Percentiles rank a stretch among this genome's conserved stretches.
These are phyloP conservation scores for Mycena filopes DNA, from an alignment of 768 basidiomycete genomes.

Conservation along the genomic window DNA sequence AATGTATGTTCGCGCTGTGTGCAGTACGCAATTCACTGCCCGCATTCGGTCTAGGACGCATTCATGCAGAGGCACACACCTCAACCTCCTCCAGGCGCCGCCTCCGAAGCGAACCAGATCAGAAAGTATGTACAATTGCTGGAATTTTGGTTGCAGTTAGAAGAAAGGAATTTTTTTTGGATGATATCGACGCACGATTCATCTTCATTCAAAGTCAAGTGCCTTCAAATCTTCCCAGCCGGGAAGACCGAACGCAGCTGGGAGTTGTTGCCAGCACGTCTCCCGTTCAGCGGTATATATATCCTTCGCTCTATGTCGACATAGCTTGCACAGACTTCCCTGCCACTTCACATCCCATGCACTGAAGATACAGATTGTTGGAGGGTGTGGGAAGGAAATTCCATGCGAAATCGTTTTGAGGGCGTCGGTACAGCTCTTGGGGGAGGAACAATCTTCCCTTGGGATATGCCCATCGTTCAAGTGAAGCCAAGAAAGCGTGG, in stretches of 20 bases:
- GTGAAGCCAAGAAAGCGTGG: neutral
- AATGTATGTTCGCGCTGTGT: too few species aligned
- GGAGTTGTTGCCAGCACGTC: constrained; percentile 17
- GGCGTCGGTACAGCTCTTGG: neutral
- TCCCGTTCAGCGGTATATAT: neutral
- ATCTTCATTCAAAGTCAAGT: constrained; percentile 19
- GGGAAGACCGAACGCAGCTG: constrained; percentile 15
- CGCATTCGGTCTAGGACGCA: too few species aligned
- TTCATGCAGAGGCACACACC: too few species aligned
- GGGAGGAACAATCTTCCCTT: neutral
- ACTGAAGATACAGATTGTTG: neutral
- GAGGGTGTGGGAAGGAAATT: neutral
- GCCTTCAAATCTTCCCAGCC: constrained; percentile 15
- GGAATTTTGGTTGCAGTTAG: too few species aligned
- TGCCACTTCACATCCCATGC: constrained; percentile 10
- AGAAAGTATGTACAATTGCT: too few species aligned
- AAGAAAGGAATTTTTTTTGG: too few species aligned
- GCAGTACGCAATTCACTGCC: too few species aligned
- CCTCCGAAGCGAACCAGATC: too few species aligned
- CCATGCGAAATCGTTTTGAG: neutral
- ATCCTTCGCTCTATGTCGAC: neutral
- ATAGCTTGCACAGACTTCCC: neutral
- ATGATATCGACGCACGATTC: too few species aligned
- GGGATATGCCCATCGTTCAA: neutral
- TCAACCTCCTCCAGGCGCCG: too few species aligned